phyloP scores from a whole-genome alignment of 2,329 filamentous ascomycete species.

The Trichoderma pleuroti region DNA sequence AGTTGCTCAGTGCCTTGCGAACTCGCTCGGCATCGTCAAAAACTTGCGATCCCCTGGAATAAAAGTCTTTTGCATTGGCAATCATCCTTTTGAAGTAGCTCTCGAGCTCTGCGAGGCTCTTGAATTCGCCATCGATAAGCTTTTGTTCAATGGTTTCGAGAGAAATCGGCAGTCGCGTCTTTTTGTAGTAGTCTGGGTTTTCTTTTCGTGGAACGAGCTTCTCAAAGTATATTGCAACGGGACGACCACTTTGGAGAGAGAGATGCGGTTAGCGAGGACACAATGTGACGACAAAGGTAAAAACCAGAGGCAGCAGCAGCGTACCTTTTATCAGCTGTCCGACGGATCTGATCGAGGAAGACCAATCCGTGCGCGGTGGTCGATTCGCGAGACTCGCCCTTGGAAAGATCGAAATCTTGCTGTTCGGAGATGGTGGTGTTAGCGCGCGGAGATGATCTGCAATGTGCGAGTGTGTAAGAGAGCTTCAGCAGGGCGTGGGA shows the following conservation, averaged over 20 bases:
- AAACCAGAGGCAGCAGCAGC: slow-evolving; percentile 27
- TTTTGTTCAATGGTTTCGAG: slow-evolving; percentile 73
- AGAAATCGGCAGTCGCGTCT: slow-evolving; percentile 74
- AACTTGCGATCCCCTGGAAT: slow-evolving; percentile 65
- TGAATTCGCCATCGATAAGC: slow-evolving; percentile 65
- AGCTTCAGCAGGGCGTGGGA: neutral
- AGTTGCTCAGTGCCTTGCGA: slow-evolving; percentile 80
- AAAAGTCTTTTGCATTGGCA: slow-evolving; percentile 81
- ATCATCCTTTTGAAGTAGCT: slow-evolving; percentile 86
- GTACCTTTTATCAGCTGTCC: slow-evolving; percentile 79
- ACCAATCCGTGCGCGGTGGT: slow-evolving; percentile 68
- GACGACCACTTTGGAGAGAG: slow-evolving; percentile 62
- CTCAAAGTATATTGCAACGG: slow-evolving; percentile 72
- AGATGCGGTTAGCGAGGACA: slow-evolving; percentile 21
- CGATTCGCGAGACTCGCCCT: slow-evolving; percentile 62
- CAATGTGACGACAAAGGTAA: neutral
- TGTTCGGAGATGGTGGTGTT: slow-evolving; percentile 2
- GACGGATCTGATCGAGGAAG: slow-evolving; percentile 71
- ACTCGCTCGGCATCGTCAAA: slow-evolving; percentile 85
- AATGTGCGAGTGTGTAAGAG: neutral
- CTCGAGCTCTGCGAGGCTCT: slow-evolving; percentile 70
- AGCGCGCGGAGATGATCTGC: slow-evolving; percentile 12
- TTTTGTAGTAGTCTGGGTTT: slow-evolving; percentile 73
- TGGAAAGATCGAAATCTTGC: slow-evolving; percentile 46
- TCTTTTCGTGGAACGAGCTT: slow-evolving; percentile 61